These are phyloP conservation scores for Hanseniaspora occidentalis DNA, from an alignment of 805 yeast species.

Conservation along the genomic window DNA sequence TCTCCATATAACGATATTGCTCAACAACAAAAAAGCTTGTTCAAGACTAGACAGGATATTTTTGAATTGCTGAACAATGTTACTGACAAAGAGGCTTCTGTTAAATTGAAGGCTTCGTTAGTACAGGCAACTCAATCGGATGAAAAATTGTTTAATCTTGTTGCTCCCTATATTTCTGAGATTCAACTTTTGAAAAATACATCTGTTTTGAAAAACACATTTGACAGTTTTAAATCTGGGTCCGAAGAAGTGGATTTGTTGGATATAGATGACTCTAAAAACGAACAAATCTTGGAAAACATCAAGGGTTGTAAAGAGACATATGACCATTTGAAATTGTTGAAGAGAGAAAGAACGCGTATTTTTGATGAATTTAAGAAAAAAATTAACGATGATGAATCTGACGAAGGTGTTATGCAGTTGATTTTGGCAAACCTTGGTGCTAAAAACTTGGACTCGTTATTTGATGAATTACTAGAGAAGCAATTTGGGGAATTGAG, in stretches of 20 bases:
- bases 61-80: constrained; percentile 22
- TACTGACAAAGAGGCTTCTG: constrained; percentile 44
- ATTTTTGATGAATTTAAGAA: constrained; percentile 54
- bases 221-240: constrained; percentile 14
- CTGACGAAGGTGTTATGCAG: constrained; percentile 16
- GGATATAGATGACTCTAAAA: constrained; percentile 49
- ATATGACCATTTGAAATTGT: constrained; percentile 45
- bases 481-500: constrained; percentile 63
- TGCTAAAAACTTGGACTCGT: constrained; percentile 25
- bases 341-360: constrained; percentile 51
- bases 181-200: constrained; percentile 32
- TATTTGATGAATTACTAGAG: constrained; percentile 55
- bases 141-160: constrained; percentile 35
- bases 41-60: constrained; percentile 23
- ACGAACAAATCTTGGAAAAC: constrained; percentile 22
- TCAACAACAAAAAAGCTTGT: constrained; percentile 25
- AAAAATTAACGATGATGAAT: constrained; percentile 70
- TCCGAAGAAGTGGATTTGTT: constrained; percentile 33
- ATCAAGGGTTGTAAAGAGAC: constrained; percentile 43
- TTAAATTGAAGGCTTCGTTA: constrained; percentile 44
- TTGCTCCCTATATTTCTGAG: constrained; percentile 31
- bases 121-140: constrained; percentile 53
- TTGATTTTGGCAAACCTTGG: constrained; percentile 31
- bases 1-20: constrained; percentile 19
- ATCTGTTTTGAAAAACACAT: constrained; percentile 30